These are phyloP conservation scores for Fusarium temperatum DNA, from an alignment of 2,329 filamentous ascomycete genomes.

Conservation along the genomic window DNA sequence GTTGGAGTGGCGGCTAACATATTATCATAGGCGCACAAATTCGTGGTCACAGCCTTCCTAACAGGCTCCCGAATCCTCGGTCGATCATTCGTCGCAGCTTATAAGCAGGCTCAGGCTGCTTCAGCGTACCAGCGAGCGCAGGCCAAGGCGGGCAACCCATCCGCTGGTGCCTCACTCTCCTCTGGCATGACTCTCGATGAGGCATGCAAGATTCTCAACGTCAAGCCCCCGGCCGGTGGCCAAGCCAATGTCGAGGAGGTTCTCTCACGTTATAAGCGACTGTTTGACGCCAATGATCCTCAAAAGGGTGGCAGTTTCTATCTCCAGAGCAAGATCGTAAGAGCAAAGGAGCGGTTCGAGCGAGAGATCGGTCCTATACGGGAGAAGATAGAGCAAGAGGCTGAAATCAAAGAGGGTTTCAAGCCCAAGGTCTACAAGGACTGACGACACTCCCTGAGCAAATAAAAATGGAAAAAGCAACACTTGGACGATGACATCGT, in stretches of 20 bases:
- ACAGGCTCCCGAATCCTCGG: slow-evolving; percentile 92
- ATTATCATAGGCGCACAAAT: slow-evolving; percentile 79
- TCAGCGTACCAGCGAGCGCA: slow-evolving; percentile 82
- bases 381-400: slow-evolving; percentile 77
- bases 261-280: slow-evolving; percentile 87
- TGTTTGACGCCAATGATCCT: slow-evolving; percentile 95
- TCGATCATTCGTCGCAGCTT: slow-evolving; percentile 92
- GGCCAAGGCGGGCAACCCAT: slow-evolving; percentile 66
- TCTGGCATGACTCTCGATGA: slow-evolving; percentile 91
- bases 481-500: slow-evolving; percentile 35
- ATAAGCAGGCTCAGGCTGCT: slow-evolving; percentile 91
- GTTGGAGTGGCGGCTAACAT: slow-evolving; percentile 27
- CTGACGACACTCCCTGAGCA: slow-evolving; percentile 47
- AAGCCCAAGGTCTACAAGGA: slow-evolving; percentile 97
- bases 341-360: slow-evolving; percentile 92
- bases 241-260: slow-evolving; percentile 82
- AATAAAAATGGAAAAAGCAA: not conserved
- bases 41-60: slow-evolving; percentile 87
- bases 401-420: slow-evolving; percentile 85
- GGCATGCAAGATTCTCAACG: slow-evolving; percentile 96
- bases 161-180: slow-evolving; percentile 63
- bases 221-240: slow-evolving; percentile 81
- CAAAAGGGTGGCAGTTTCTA: slow-evolving; percentile 98
- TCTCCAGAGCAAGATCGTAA: slow-evolving; percentile 93
- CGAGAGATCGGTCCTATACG: slow-evolving; percentile 79